Conservation (phyloP, 2,329 filamentous ascomycete genomes). For the Neofusicoccum umdonicola region DNA sequence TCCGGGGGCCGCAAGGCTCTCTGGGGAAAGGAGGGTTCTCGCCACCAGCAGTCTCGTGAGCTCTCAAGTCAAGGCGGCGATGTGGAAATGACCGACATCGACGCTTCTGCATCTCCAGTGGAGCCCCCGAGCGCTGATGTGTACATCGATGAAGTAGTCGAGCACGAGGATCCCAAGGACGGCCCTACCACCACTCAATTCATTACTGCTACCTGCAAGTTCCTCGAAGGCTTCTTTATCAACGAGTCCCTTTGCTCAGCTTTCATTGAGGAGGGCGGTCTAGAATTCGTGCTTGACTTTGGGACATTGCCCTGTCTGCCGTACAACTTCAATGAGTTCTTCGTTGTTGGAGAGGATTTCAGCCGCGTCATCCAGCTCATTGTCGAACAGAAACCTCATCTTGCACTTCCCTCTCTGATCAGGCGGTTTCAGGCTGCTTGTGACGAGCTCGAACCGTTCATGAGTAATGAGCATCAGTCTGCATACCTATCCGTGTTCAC, state of each 20-base stretch:
- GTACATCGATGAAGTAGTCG: conserved; percentile 39
- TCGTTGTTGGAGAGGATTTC: conserved; percentile 59
- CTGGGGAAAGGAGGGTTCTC: conserved; percentile 41
- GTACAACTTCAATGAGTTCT: conserved; percentile 65
- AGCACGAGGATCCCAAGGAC: conserved; percentile 50
- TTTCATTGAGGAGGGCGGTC: conserved; percentile 76
- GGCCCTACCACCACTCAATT: conserved; percentile 63
- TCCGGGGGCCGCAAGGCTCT: conserved; percentile 54
- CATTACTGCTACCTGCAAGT: conserved; percentile 72
- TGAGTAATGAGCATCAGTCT: conserved; percentile 23
- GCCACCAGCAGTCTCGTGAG: conserved; percentile 21
- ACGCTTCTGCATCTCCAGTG: conserved; percentile 19
- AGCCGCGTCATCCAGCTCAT: conserved; percentile 73
- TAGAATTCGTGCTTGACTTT: conserved; percentile 81
- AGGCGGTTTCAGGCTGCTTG: conserved; percentile 70
- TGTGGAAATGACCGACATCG: conserved; percentile 63
- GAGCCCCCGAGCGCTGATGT: conserved; percentile 20
- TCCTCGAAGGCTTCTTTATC: conserved; percentile 73
- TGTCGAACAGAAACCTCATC: conserved; percentile 74
- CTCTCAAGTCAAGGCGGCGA: conserved; percentile 42
- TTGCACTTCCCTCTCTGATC: conserved; percentile 78
- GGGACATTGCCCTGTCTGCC: conserved; percentile 78
- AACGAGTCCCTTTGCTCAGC: conserved; percentile 69
- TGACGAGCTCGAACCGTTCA: conserved; percentile 55
- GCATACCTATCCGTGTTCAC: conserved; percentile 15